These are phyloP conservation scores for Potentilla sterilis DNA, from an alignment of 306 rosid species.

Conservation along the genomic window DNA sequence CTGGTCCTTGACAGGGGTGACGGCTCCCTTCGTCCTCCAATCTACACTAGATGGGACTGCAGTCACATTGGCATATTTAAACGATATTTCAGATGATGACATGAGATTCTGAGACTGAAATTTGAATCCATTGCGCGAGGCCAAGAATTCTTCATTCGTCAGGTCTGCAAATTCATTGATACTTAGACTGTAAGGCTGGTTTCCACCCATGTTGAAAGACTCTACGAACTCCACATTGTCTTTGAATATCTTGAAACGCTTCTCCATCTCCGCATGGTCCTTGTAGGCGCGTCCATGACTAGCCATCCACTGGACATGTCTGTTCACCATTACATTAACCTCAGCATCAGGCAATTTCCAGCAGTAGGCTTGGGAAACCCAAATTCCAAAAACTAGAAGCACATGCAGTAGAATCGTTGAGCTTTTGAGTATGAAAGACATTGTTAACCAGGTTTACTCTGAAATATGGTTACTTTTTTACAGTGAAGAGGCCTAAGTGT, in stretches of 20 bases:
- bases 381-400: constrained; percentile 11
- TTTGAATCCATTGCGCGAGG: constrained; percentile 31
- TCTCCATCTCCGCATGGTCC: constrained; percentile 30
- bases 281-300: not conserved
- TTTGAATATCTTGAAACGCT: constrained; percentile 31
- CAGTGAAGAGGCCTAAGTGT: not conserved
- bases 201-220: constrained; percentile 28
- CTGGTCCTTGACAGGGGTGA: constrained; percentile 34
- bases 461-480: not conserved
- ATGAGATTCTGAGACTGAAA: not conserved
- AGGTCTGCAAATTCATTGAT: constrained; percentile 37
- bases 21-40: constrained; percentile 40
- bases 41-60: constrained; percentile 26
- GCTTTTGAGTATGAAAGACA: constrained; percentile 15
- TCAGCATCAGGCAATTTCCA: constrained; percentile 17
- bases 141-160: constrained; percentile 40
- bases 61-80: constrained; percentile 14
- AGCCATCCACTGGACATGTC: constrained; percentile 37
- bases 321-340: constrained; percentile 7
- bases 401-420: not conserved
- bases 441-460: not conserved
- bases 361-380: constrained; percentile 27
- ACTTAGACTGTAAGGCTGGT: constrained; percentile 35
- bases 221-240: constrained; percentile 36
- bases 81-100: not conserved